These are phyloP conservation scores for Metroxylon sagu DNA, from an alignment of 176 grass and related monocot genomes.

Conservation along the genomic window DNA sequence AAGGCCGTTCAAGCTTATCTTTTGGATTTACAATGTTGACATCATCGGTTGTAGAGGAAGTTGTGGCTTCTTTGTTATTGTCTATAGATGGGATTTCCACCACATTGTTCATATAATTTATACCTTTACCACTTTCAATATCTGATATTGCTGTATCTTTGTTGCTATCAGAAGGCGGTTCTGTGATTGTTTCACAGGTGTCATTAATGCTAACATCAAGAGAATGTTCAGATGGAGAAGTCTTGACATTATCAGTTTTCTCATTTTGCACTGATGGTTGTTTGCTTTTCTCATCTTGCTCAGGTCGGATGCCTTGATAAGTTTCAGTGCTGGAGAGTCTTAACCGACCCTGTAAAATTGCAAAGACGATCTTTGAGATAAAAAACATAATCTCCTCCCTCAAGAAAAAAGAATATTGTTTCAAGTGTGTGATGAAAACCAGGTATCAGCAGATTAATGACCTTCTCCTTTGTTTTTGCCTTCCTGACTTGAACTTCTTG, in stretches of 20 bases:
- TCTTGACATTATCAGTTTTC: slow-evolving; percentile 49
- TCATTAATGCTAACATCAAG: slow-evolving; percentile 26
- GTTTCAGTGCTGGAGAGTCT: slow-evolving; percentile 36
- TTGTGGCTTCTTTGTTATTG: slow-evolving; percentile 29
- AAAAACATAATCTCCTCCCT: too few relatives aligned
- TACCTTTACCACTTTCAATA: slow-evolving; percentile 27
- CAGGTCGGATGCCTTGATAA: slow-evolving; percentile 21
- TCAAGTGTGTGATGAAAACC: slow-evolving; percentile 5
- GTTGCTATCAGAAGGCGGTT: slow-evolving; percentile 23
- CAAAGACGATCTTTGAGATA: neutral
- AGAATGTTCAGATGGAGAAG: slow-evolving; percentile 21
- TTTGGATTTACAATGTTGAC: slow-evolving; percentile 20
- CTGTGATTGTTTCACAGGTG: slow-evolving; percentile 29
- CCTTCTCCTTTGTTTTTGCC: slow-evolving; percentile 72
- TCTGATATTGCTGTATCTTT: slow-evolving; percentile 9
- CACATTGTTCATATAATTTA: slow-evolving; percentile 15
- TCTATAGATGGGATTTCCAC: slow-evolving; percentile 28
- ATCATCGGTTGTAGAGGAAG: slow-evolving; percentile 27
- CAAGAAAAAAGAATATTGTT: too few relatives aligned
- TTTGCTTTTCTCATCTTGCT: slow-evolving; percentile 50
- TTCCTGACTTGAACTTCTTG: slow-evolving; percentile 58
- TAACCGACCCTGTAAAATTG: slow-evolving; percentile 34
- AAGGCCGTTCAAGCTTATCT: slow-evolving; percentile 21
- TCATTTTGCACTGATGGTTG: slow-evolving; percentile 32
- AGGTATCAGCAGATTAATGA: slow-evolving; percentile 14